Conservation (phyloP, 768 basidiomycete genomes). For the Boletus fagicola region DNA sequence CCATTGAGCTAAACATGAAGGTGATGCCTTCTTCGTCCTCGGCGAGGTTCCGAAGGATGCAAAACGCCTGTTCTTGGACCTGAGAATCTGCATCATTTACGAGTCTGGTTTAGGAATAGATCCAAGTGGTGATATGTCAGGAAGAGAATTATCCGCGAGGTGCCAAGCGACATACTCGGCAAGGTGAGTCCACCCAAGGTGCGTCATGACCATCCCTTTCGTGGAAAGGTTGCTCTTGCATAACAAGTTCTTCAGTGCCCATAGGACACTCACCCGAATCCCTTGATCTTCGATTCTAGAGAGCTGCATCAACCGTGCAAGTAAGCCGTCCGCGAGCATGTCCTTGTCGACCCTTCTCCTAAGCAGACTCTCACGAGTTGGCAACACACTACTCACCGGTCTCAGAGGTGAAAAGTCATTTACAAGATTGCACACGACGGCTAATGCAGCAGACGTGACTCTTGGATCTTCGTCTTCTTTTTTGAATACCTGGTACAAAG, state of each 20-base stretch:
- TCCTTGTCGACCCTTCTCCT: constrained; percentile 37
- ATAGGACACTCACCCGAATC: constrained; percentile 69
- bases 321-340: constrained; percentile 64
- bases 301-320: constrained; percentile 62
- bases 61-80: constrained; percentile 70
- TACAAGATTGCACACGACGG: constrained; percentile 81
- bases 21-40: constrained; percentile 64
- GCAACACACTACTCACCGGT: constrained; percentile 45
- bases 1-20: constrained; percentile 56
- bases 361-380: background rate
- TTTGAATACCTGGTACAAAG: constrained; percentile 60
- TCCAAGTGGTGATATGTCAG: background rate
- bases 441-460: constrained; percentile 67
- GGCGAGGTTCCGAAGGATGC: constrained; percentile 64
- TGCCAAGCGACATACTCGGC: constrained; percentile 42
- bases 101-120: constrained; percentile 38
- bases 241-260: constrained; percentile 85
- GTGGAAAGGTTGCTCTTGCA: constrained; percentile 57
- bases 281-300: constrained; percentile 51
- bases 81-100: constrained; percentile 50
- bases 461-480: constrained; percentile 62
- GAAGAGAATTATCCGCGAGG: background rate
- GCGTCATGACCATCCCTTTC: constrained; percentile 66
- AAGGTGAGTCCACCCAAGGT: constrained; percentile 64
- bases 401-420: constrained; percentile 83